Evolutionary conservation across 169 alveolate species (phyloP), one percentile per base, ranked within the genome.

Genomic region (Babesia sp.): DNA sequence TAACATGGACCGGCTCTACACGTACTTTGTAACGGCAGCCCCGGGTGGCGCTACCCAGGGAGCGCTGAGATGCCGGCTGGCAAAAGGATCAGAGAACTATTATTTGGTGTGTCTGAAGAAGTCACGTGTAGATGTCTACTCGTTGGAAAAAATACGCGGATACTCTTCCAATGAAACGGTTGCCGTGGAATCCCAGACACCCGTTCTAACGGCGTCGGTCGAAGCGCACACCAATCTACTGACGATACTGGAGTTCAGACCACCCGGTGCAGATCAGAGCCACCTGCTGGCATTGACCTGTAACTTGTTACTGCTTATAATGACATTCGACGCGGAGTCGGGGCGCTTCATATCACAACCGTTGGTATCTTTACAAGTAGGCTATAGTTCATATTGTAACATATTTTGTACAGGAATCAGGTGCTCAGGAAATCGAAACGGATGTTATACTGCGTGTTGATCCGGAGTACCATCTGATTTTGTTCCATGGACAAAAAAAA

Each of bases 41-140:
- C 68, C 87, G 20, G 73, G 87, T 46, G 85, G 87, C 8, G 74
- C 87, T 12, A 79, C 78, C 46, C 66, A 34, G 16, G 56, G 46
- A n/a, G 85, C 87, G n/a, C 29, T 79, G 24, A 36, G 69, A 45
- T 79, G 87, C 57, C 41, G 76, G 67, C 60, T 79, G 12, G 75
- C 73, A 22, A 41, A 42, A 53, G 64, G 55, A 37, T 79, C 87
- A 46, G 67, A 51, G 26, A 37, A 29, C 22, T 69, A 70, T 22
- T 79, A 79, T 61, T 42, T 79, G 61, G 87, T 79, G 60, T 79
- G 87, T 74, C 82, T 79, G n/a, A 79, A 79, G 58, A 69, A 39
- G 70, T 48, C 61, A 54, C 39, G 72, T 50, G 69, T 79, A 5
- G 87, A 79, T n/a, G 83, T 79, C 45, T 79, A 79, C 36, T 69